Base-by-base conservation (phyloP, 441 rosid species). In the Gossypium davidsonii region DNA sequence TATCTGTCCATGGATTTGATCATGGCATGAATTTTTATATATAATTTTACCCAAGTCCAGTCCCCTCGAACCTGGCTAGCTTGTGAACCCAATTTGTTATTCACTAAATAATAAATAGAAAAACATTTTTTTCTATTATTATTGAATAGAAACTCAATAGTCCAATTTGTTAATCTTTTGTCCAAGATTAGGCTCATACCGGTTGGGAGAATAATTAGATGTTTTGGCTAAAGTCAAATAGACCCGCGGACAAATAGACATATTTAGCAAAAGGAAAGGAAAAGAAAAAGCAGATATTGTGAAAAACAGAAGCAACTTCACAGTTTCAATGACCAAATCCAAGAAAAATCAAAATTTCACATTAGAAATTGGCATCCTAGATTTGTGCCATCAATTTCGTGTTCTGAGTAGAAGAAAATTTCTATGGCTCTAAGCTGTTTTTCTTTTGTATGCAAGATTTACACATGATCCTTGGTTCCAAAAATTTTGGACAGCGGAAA, bases 381-480 rank as follows among this genome's bases (percentile, higher is more conserved):
- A 57, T 57, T 57, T 23, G 17, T 51, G 62, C 62, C 34, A 23
- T 4, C 26, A 57, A 25, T 57, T 57, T 57, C 34, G 56, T 15
- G 56, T 51, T 49, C 44, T 42, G 17, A 11, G 62, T 3, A 10
- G 62, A 23, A 57, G 62, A 57, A 4, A 23, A 23, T 28, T 57
- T 23, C 62, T 4, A 57, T 23, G 14, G 15, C 31, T 57, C 31
- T 57, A 57, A 21, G 12, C 62, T 23, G 31, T 4, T 3, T 12
- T 58, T 58, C 15, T 58, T 58, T 58, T 58, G 37, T 12, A 58
- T 58, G 63, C 37, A 25, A 58, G 63, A 58, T 58, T 58, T 58
- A 25, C 63, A 58, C 63, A 25, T 26, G 63, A 58, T 58, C 39
- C 63, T 10, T 26, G 31, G 37, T 52, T 52, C 56, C 20, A 59